phyloP scores from a whole-genome alignment of 306 rosid genomes.

The Cyclanthera cordifolia region DNA sequence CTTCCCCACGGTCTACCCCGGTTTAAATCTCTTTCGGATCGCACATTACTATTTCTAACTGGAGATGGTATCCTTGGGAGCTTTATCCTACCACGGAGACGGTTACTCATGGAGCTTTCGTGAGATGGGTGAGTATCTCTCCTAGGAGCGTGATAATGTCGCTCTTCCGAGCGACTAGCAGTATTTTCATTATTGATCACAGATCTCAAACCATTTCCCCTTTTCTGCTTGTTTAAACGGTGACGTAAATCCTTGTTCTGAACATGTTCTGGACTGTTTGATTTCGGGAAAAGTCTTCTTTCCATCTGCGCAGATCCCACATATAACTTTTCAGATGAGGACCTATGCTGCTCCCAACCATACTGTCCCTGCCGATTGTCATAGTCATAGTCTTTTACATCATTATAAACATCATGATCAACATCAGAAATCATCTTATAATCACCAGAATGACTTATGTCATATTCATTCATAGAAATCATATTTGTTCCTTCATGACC shows the following conservation, averaged over 20 bases:
- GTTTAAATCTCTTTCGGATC: conserved; percentile 48
- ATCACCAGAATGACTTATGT: conserved; percentile 47
- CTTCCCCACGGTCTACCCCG: conserved; percentile 43
- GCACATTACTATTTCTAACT: conserved; percentile 28
- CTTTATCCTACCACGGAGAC: conserved; percentile 75
- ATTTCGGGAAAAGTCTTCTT: conserved; percentile 44
- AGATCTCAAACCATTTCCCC: conserved; percentile 63
- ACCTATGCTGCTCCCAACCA: conserved; percentile 67
- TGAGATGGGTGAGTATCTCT: conserved; percentile 44
- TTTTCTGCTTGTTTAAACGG: conserved; percentile 68
- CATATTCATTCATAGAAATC: conserved; percentile 58
- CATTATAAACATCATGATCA: conserved; percentile 49
- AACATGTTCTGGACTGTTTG: conserved; percentile 61
- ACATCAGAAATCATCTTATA: conserved; percentile 51
- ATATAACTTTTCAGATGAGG: conserved; percentile 35
- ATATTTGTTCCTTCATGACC: conserved; percentile 59
- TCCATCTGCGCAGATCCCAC: conserved; percentile 44
- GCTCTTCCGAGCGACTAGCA: conserved; percentile 42
- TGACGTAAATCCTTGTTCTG: conserved; percentile 62
- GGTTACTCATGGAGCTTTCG: conserved; percentile 50
- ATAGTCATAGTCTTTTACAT: conserved; percentile 44
- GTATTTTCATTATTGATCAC: conserved; percentile 50
- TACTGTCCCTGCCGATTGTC: conserved; percentile 59
- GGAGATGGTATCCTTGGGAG: conserved; percentile 39
- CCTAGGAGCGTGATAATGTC: conserved; percentile 24